A percentile compares a stretch with the other conserved stretches of the same genome.
These are phyloP conservation scores for Trichoderma simmonsii DNA, from an alignment of 2,329 filamentous ascomycete species.

Conservation along the genomic window DNA sequence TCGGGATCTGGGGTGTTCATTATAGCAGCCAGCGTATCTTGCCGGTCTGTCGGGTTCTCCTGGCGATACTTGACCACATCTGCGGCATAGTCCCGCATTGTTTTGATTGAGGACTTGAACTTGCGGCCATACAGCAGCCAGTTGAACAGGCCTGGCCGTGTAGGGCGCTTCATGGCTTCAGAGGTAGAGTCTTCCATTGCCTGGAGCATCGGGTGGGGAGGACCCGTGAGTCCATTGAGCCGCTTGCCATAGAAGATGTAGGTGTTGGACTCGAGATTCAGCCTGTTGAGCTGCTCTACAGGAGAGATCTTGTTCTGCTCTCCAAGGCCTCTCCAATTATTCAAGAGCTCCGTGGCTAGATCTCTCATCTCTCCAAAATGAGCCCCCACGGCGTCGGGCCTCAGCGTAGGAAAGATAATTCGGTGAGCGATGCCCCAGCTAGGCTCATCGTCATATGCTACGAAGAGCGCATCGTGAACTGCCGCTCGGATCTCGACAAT, in stretches of 20 bases:
- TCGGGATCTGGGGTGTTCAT: conserved; percentile 58
- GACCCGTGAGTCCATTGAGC: conserved; percentile 45
- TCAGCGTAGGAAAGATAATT: conserved; percentile 48
- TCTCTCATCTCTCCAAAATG: conserved; percentile 48
- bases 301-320: conserved; percentile 41
- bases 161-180: conserved; percentile 55
- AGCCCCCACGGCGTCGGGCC: conserved; percentile 31
- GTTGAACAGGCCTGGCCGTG: conserved; percentile 49
- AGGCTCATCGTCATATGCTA: conserved; percentile 47
- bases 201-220: conserved; percentile 46
- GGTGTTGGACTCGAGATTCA: conserved; percentile 52
- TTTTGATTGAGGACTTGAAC: conserved; percentile 51
- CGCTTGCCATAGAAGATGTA: conserved; percentile 51
- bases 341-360: conserved; percentile 47
- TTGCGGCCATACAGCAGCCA: conserved; percentile 51
- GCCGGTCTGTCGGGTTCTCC: conserved; percentile 50
- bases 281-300: conserved; percentile 49
- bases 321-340: conserved; percentile 45
- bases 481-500: conserved; percentile 50
- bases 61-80: conserved; percentile 57
- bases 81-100: conserved; percentile 53
- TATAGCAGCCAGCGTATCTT: conserved; percentile 60
- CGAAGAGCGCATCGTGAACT: conserved; percentile 52
- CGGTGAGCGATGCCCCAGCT: conserved; percentile 51
- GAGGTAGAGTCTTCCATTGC: conserved; percentile 55